Percentiles rank a stretch among this genome's conserved stretches.
phyloP scores from a whole-genome alignment of 2,329 filamentous ascomycete genomes.

The Pestalotiopsis sp. region DNA sequence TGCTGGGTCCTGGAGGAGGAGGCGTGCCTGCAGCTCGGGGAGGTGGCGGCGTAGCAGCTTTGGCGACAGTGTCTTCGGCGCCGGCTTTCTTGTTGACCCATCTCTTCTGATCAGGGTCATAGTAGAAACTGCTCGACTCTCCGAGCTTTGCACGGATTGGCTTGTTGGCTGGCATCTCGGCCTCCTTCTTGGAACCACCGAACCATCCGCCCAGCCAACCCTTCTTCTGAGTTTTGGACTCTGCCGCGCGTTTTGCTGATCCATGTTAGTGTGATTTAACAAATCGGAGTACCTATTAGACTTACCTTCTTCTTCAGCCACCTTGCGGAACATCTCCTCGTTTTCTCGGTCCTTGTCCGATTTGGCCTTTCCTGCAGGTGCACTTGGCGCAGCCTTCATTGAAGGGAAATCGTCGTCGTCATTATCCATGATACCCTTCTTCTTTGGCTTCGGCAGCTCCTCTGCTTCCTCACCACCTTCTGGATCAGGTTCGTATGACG shows the following conservation, averaged over 20 bases:
- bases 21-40: conserved; percentile 62
- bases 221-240: conserved; percentile 57
- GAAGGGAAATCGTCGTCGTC: conserved; percentile 71
- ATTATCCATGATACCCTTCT: conserved; percentile 81
- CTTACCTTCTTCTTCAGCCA: conserved; percentile 76
- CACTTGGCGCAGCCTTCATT: conserved; percentile 26
- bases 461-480: conserved; percentile 49
- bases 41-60: conserved; percentile 76
- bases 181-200: conserved; percentile 67
- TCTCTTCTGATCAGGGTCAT: conserved; percentile 93
- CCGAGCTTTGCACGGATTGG: conserved; percentile 89
- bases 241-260: conserved; percentile 63
- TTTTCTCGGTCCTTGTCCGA: conserved; percentile 76
- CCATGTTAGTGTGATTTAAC: conserved; percentile 17
- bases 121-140: conserved; percentile 90
- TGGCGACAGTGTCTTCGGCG: conserved; percentile 60
- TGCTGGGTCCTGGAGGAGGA: conserved; percentile 46
- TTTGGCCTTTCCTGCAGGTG: conserved; percentile 60
- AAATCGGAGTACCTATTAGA: neutral
- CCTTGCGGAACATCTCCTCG: conserved; percentile 82
- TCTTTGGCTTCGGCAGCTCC: conserved; percentile 63
- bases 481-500: conserved; percentile 54
- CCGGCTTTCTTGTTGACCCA: conserved; percentile 97
- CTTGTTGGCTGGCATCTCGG: conserved; percentile 55
- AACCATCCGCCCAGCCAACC: conserved; percentile 91